Conservation (phyloP, 2,329 filamentous ascomycete species). For the Diplocarpon mali region DNA sequence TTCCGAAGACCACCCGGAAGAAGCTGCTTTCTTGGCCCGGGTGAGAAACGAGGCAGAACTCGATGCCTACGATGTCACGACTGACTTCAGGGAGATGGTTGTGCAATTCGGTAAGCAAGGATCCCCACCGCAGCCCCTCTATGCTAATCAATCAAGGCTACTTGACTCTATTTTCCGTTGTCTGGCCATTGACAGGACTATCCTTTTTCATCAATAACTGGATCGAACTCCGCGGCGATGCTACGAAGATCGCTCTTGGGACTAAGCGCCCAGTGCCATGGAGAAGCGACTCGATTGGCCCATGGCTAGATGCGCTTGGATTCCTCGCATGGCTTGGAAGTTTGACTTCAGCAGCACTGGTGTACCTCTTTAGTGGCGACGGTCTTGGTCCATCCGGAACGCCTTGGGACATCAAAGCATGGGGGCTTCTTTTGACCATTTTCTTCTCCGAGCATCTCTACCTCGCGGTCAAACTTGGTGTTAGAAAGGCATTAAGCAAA, state of each 20-base stretch:
- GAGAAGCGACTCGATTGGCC: conserved; percentile 86
- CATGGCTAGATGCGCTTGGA: conserved; percentile 75
- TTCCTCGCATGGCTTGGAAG: conserved; percentile 94
- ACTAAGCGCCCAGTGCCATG: conserved; percentile 83
- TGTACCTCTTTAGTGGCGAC: conserved; percentile 75
- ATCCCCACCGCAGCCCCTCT: background rate
- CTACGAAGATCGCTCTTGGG: conserved; percentile 84
- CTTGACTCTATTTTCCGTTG: conserved; percentile 78
- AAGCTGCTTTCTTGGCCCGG: conserved; percentile 67
- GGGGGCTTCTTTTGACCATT: conserved; percentile 72
- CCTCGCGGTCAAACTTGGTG: conserved; percentile 61
- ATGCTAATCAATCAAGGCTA: conserved; percentile 49
- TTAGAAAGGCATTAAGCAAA: conserved; percentile 64
- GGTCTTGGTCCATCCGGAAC: conserved; percentile 53
- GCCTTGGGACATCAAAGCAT: conserved; percentile 61
- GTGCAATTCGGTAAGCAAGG: conserved; percentile 56
- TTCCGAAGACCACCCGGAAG: conserved; percentile 60
- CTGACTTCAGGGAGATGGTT: conserved; percentile 88
- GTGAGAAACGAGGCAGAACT: conserved; percentile 77
- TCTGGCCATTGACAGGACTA: conserved; percentile 86
- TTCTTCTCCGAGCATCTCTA: conserved; percentile 85
- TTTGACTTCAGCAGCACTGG: conserved; percentile 74
- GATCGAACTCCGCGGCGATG: conserved; percentile 87
- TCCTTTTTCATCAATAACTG: conserved; percentile 94
- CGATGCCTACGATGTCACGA: conserved; percentile 76